Conservation (phyloP, 441 rosid genomes). For the Corymbia calophylla region DNA sequence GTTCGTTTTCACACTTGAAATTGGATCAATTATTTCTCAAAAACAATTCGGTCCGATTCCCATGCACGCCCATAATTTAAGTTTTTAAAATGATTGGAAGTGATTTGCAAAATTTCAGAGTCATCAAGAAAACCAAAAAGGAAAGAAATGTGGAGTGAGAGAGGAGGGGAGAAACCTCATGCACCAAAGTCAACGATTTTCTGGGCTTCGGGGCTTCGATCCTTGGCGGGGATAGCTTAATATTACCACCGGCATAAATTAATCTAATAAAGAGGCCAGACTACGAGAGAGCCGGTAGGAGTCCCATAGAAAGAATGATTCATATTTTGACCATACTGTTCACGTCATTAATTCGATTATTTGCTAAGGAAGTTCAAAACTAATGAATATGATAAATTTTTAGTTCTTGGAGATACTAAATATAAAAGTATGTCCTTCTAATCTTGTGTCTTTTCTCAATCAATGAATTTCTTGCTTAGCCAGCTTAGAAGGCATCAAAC, state of each 20-base stretch:
- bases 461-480: background rate
- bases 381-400: background rate
- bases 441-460: background rate
- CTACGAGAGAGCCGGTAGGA: background rate
- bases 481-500: accelerated
- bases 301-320: background rate
- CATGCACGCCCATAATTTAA: too few species aligned
- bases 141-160: background rate
- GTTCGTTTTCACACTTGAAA: too few species aligned
- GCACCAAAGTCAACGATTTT: background rate
- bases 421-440: background rate
- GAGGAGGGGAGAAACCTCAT: background rate
- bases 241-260: background rate
- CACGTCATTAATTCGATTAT: background rate
- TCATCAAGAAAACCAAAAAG: accelerated
- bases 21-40: too few species aligned
- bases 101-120: accelerated
- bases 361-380: background rate
- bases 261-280: background rate
- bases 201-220: background rate
- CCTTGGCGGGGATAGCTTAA: background rate
- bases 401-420: background rate
- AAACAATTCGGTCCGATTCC: too few species aligned
- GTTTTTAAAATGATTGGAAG: too few species aligned
- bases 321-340: background rate